Conservation (phyloP, 352 stramenopile genomes). For the Aphanomyces cochlioides region DNA sequence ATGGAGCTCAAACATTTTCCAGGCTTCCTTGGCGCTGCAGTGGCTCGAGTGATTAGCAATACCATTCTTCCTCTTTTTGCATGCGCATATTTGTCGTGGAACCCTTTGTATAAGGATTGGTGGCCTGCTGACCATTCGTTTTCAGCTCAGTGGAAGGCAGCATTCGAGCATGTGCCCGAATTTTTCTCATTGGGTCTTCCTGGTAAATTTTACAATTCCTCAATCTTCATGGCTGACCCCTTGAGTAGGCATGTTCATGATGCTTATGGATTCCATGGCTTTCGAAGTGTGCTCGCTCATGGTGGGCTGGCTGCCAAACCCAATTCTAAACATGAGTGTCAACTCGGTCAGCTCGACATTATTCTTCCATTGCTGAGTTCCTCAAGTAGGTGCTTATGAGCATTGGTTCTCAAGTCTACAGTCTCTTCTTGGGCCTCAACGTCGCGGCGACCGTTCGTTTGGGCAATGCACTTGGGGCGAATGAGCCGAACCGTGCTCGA, state of each 20-base stretch:
- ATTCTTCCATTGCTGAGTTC: constrained; percentile 32
- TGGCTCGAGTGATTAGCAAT: constrained; percentile 11
- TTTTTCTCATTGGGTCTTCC: constrained; percentile 48
- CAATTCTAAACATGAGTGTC: constrained; percentile 64
- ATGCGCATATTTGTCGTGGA: constrained; percentile 9
- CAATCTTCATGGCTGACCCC: background rate
- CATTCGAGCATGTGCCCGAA: constrained; percentile 25
- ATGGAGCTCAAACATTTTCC: background rate
- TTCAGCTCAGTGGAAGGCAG: constrained; percentile 15
- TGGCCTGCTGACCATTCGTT: constrained; percentile 12
- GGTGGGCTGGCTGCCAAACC: constrained; percentile 56
- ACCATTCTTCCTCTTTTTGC: constrained; percentile 10
- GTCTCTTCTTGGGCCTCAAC: constrained; percentile 54
- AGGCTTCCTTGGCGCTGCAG: constrained; percentile 28
- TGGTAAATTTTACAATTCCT: constrained; percentile 15
- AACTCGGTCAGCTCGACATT: constrained; percentile 46
- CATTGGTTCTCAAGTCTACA: constrained; percentile 55
- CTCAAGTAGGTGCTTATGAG: constrained; percentile 60
- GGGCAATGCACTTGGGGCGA: constrained; percentile 55
- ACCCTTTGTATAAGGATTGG: constrained; percentile 23
- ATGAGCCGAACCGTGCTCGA: constrained; percentile 43
- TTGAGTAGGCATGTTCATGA: constrained; percentile 51
- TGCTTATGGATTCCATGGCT: constrained; percentile 71
- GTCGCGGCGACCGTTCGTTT: constrained; percentile 58
- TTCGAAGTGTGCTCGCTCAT: constrained; percentile 80